Evolutionary conservation across 768 basidiomycete species (phyloP).

Genomic region (Leccinum sublutescens): DNA sequence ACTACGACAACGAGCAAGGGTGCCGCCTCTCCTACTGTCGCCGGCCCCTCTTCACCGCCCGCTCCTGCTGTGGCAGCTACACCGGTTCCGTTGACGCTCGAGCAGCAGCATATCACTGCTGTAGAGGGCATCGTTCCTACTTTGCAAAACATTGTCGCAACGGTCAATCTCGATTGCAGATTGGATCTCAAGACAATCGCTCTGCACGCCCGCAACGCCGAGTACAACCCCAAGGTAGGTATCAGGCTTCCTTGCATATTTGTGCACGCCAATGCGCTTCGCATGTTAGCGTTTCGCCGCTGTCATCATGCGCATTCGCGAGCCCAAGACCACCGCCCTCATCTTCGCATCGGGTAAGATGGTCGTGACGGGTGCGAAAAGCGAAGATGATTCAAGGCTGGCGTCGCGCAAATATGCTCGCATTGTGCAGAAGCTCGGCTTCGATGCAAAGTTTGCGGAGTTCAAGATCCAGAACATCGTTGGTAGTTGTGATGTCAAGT

Average conservation of each 20-base stretch:
- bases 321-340: constrained; percentile 98
- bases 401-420: constrained; percentile 99
- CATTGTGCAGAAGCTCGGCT: constrained; percentile 98
- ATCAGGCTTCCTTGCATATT: constrained; percentile 36
- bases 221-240: constrained; percentile 99
- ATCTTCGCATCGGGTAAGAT: constrained; percentile 99
- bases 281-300: constrained; percentile 97
- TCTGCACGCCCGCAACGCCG: constrained; percentile 95
- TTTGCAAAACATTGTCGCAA: constrained; percentile 98
- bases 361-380: constrained; percentile 99
- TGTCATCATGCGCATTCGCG: constrained; percentile 99
- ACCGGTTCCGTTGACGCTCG: constrained; percentile 73
- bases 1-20: constrained; percentile 31
- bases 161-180: constrained; percentile 95
- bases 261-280: constrained; percentile 61
- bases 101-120: constrained; percentile 93
- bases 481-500: constrained; percentile 97
- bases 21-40: constrained; percentile 40
- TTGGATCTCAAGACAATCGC: constrained; percentile 99
- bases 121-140: constrained; percentile 99
- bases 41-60: constrained; percentile 60
- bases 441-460: constrained; percentile 98
- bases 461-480: constrained; percentile 99
- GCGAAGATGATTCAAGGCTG: constrained; percentile 94
- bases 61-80: constrained; percentile 58